Percentiles rank a stretch among this genome's conserved stretches.
Evolutionary conservation across 2,329 filamentous ascomycete species (phyloP).

Genomic region (Diaporthe citrichinensis): DNA sequence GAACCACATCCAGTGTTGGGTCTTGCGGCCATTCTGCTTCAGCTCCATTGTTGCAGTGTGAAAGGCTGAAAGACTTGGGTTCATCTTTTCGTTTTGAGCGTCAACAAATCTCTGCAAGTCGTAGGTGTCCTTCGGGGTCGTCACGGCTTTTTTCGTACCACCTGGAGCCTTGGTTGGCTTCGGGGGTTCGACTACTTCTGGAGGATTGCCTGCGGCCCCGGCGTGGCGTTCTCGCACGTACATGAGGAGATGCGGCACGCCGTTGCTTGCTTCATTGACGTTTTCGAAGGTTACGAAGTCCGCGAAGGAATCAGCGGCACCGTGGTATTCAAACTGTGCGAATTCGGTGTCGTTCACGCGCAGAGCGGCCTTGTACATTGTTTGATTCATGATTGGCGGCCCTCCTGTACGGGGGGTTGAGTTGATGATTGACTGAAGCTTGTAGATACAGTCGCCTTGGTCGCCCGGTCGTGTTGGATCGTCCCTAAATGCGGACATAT

Average conservation of each 20-base stretch:
- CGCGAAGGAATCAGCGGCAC: background rate
- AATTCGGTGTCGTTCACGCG: background rate
- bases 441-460: background rate
- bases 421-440: background rate
- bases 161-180: background rate
- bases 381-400: too few species aligned
- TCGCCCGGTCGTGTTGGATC: background rate
- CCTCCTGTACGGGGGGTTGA: too few species aligned
- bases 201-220: too few species aligned
- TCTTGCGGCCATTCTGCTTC: background rate
- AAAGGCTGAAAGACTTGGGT: background rate
- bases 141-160: background rate
- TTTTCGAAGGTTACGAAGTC: background rate
- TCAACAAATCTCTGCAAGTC: background rate
- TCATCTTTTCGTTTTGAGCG: background rate
- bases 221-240: slow-evolving; percentile 1
- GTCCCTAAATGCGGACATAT: slow-evolving; percentile 13
- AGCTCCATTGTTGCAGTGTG: background rate
- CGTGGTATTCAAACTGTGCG: background rate
- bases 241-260: background rate
- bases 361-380: background rate
- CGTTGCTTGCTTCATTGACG: background rate
- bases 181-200: background rate
- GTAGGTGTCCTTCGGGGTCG: background rate
- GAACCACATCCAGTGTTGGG: background rate